Evolutionary conservation across 2,329 filamentous ascomycete genomes (phyloP).

Genomic region (Xylaria sp.): DNA sequence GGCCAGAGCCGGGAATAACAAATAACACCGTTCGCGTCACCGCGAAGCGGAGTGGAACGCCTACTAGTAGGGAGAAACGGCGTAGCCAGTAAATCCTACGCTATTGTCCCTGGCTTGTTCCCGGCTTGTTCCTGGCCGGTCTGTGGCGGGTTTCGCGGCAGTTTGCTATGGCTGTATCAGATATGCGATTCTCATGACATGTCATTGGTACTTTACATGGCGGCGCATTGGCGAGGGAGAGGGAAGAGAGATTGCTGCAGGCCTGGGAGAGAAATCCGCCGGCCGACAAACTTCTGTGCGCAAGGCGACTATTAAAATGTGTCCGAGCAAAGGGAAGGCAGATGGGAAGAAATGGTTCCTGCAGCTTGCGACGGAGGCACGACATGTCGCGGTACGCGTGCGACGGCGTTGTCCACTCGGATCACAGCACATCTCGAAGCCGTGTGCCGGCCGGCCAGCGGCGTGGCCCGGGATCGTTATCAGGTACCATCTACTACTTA

Average conservation of each 20-base stretch:
- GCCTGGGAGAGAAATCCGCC: conserved; percentile 6
- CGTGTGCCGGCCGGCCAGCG: conserved; percentile 44
- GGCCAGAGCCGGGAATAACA: background rate
- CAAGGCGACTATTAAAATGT: background rate
- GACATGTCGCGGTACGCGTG: background rate
- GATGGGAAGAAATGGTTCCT: conserved; percentile 1
- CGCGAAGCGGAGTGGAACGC: background rate
- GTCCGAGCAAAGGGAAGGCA: background rate
- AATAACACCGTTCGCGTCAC: background rate
- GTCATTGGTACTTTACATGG: background rate
- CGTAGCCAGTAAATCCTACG: background rate
- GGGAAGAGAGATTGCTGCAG: background rate
- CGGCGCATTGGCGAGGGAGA: background rate
- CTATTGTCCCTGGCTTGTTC: background rate
- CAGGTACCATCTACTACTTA: background rate
- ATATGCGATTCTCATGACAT: background rate
- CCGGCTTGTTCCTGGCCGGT: background rate
- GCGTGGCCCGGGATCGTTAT: conserved; percentile 41
- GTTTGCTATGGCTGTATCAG: conserved; percentile 10
- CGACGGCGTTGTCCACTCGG: conserved; percentile 41
- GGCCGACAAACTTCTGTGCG: background rate
- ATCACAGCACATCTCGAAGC: conserved; percentile 35
- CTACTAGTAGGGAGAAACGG: background rate
- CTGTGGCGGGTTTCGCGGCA: background rate
- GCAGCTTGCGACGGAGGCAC: conserved; percentile 8